phyloP scores from a whole-genome alignment of 2,329 filamentous ascomycete species.

The Phialophora verrucosa region DNA sequence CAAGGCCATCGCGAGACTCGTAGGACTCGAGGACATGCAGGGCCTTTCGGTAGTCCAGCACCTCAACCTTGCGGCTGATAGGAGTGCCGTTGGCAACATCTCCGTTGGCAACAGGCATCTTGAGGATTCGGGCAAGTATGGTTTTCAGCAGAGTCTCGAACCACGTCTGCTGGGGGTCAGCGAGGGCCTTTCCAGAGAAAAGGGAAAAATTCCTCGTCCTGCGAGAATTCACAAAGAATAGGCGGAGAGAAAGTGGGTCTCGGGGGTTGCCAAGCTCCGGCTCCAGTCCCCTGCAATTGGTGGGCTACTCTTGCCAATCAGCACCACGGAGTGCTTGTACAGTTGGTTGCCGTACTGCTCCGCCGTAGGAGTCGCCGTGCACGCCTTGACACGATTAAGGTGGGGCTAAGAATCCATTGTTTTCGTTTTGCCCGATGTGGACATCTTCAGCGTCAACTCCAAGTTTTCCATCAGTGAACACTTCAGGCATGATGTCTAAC shows the following conservation, averaged over 20 bases:
- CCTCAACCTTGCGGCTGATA: constrained; percentile 57
- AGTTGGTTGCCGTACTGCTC: not conserved
- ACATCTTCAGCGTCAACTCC: not conserved
- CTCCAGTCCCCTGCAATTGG: not conserved
- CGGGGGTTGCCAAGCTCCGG: not conserved
- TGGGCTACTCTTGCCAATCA: not conserved
- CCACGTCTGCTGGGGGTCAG: constrained; percentile 34
- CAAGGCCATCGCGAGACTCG: constrained; percentile 79
- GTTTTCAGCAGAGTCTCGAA: constrained; percentile 36
- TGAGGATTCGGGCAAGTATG: constrained; percentile 44
- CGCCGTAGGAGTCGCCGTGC: not conserved
- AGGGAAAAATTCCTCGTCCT: constrained; percentile 30
- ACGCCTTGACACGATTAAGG: not conserved
- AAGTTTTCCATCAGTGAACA: not conserved
- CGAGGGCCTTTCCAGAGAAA: constrained; percentile 36
- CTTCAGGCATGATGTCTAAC: not conserved
- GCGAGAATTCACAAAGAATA: not conserved
- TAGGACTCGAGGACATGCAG: constrained; percentile 80
- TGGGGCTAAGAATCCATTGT: not conserved
- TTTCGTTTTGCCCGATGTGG: not conserved
- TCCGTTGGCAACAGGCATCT: constrained; percentile 76
- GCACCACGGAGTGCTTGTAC: not conserved
- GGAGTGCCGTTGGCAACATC: constrained; percentile 59
- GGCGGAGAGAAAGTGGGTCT: not conserved
- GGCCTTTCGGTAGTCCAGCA: constrained; percentile 76